Conservation (phyloP, 2,329 filamentous ascomycete genomes). For the Coniochaeta hoffmannii region DNA sequence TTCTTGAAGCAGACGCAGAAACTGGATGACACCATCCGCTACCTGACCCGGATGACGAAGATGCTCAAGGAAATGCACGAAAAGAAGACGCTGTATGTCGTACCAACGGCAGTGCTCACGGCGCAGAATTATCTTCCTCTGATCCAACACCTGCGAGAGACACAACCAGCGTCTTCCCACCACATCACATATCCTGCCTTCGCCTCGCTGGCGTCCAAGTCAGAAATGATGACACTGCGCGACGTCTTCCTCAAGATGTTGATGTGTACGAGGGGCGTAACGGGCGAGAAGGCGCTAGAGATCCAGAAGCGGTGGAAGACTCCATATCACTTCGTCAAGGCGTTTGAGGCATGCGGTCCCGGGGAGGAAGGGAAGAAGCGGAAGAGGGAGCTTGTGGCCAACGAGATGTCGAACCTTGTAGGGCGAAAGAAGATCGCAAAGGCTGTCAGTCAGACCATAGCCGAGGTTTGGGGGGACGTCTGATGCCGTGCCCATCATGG, state of each 20-base stretch:
- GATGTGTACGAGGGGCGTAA: constrained; percentile 70
- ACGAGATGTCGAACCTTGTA: constrained; percentile 48
- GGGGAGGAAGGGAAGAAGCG: constrained; percentile 45
- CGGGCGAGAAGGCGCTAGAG: constrained; percentile 70
- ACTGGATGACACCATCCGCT: constrained; percentile 71
- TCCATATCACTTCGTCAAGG: constrained; percentile 62
- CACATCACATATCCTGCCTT: constrained; percentile 67
- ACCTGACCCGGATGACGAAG: constrained; percentile 64
- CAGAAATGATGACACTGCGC: constrained; percentile 62
- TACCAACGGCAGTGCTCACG: constrained; percentile 58
- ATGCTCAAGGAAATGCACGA: constrained; percentile 61
- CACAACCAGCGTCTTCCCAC: constrained; percentile 41
- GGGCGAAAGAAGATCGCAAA: constrained; percentile 63
- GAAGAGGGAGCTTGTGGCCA: constrained; percentile 53
- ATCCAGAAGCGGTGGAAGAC: constrained; percentile 76
- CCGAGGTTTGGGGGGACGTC: constrained; percentile 60
- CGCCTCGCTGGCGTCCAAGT: constrained; percentile 66
- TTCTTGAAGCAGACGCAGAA: constrained; percentile 71
- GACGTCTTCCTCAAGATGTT: constrained; percentile 80
- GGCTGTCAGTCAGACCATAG: constrained; percentile 59
- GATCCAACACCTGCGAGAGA: constrained; percentile 49
- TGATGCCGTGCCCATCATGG: no score
- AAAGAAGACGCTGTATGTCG: constrained; percentile 46
- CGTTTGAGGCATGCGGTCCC: constrained; percentile 49
- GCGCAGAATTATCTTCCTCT: constrained; percentile 58